Evolutionary conservation across 1,139 yeast species (phyloP).

Genomic region (Taphrina populina): DNA sequence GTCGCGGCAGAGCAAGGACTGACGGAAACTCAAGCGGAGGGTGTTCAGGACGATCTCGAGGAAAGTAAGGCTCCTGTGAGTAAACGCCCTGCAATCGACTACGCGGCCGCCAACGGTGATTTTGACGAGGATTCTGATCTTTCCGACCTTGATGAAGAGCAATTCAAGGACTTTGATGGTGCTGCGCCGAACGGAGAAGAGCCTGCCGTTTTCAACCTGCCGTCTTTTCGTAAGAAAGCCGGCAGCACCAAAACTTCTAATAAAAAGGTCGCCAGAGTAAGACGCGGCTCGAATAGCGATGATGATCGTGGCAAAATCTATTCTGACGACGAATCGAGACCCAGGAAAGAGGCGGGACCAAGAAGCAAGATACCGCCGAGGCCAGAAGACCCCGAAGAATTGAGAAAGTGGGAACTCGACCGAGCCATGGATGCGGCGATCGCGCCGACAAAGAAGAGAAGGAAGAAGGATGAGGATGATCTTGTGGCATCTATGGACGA

Average conservation of each 20-base stretch:
- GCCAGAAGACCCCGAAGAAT: slow-evolving; percentile 23
- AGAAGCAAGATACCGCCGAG: slow-evolving; percentile 22
- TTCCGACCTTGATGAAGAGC: slow-evolving; percentile 48
- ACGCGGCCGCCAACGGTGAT: slow-evolving; percentile 33
- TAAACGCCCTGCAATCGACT: slow-evolving; percentile 11
- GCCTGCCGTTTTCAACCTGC: slow-evolving; percentile 48
- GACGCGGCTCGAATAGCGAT: slow-evolving; percentile 39
- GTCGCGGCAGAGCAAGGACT: slow-evolving; percentile 12
- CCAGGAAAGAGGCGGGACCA: slow-evolving; percentile 24
- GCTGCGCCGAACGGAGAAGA: slow-evolving; percentile 41
- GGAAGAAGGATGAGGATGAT: slow-evolving; percentile 80
- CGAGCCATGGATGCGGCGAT: slow-evolving; percentile 75
- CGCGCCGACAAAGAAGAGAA: slow-evolving; percentile 52
- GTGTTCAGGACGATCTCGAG: background rate
- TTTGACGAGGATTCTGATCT: slow-evolving; percentile 42
- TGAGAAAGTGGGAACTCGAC: slow-evolving; percentile 69
- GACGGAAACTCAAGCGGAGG: slow-evolving; percentile 9
- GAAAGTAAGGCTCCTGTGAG: background rate
- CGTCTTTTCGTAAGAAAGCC: slow-evolving; percentile 45
- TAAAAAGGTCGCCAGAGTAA: slow-evolving; percentile 39
- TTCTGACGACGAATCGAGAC: slow-evolving; percentile 42
- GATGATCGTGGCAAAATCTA: slow-evolving; percentile 39
- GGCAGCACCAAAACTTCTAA: slow-evolving; percentile 33
- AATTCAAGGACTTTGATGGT: slow-evolving; percentile 43
- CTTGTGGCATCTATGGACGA: slow-evolving; percentile 94